phyloP scores from a whole-genome alignment of 768 basidiomycete species.

The Dacryopinax primogenitus region DNA sequence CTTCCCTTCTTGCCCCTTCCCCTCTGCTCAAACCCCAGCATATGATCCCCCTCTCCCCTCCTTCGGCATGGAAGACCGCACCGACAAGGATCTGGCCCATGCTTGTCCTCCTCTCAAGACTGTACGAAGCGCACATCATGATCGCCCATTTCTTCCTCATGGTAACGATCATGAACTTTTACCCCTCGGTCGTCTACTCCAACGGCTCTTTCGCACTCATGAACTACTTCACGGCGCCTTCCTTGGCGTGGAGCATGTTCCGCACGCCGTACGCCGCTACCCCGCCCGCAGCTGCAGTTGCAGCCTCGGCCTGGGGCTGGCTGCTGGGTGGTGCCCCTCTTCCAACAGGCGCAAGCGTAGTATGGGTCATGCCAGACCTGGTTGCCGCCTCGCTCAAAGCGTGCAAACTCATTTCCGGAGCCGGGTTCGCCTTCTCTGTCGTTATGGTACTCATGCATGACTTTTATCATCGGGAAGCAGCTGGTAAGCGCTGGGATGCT shows the following conservation, averaged over 20 bases:
- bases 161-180: slow-evolving; percentile 13
- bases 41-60: slow-evolving; percentile 11
- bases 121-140: slow-evolving; percentile 24
- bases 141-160: slow-evolving; percentile 20
- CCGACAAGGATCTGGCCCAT: slow-evolving; percentile 9
- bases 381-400: slow-evolving; percentile 13
- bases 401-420: slow-evolving; percentile 16
- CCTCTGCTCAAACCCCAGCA: background rate
- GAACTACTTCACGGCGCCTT: slow-evolving; percentile 11
- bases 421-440: slow-evolving; percentile 11
- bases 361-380: slow-evolving; percentile 17
- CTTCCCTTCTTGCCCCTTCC: slow-evolving; percentile 15
- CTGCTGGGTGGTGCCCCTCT: slow-evolving; percentile 10
- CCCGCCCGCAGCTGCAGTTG: slow-evolving; percentile 1
- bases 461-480: slow-evolving; percentile 20
- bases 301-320: slow-evolving; percentile 8
- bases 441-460: slow-evolving; percentile 18
- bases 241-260: slow-evolving; percentile 3
- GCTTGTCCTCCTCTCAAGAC: slow-evolving; percentile 14
- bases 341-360: slow-evolving; percentile 11
- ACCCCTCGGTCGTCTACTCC: slow-evolving; percentile 14
- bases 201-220: slow-evolving; percentile 6
- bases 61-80: background rate
- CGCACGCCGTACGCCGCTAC: background rate
- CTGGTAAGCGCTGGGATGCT: slow-evolving; percentile 17